These are phyloP conservation scores for Triticum monococcum DNA, from an alignment of 176 grass and related monocot species.

Conservation along the genomic window DNA sequence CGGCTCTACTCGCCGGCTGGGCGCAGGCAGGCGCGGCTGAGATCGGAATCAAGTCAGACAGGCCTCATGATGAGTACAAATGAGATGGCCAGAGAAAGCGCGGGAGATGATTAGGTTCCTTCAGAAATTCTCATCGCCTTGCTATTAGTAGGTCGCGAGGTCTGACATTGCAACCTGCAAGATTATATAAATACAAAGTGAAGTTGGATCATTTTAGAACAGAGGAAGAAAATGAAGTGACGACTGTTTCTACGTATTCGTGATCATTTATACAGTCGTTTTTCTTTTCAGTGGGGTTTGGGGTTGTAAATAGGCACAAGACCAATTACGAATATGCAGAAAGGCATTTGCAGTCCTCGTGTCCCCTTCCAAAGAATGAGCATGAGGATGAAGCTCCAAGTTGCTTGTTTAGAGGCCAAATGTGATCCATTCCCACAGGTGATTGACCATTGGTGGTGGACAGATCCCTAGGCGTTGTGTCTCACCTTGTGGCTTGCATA, in stretches of 20 bases:
- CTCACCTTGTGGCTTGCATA: too few species aligned
- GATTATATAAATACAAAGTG: background rate
- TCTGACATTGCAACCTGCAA: background rate
- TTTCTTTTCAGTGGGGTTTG: too few species aligned
- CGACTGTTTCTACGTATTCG: background rate
- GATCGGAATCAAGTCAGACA: background rate
- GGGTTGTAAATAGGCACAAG: too few species aligned
- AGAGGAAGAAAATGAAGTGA: background rate
- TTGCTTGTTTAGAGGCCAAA: too few species aligned
- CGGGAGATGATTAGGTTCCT: background rate
- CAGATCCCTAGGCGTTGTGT: too few species aligned
- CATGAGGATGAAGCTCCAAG: too few species aligned
- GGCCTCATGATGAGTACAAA: background rate
- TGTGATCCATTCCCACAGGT: too few species aligned
- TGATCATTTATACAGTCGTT: background rate
- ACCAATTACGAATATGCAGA: too few species aligned
- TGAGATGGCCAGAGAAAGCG: background rate
- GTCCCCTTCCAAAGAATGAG: too few species aligned
- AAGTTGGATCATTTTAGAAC: background rate
- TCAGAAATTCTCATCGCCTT: background rate
- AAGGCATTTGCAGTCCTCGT: too few species aligned
- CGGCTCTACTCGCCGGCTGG: constrained; percentile 26
- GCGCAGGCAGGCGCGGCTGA: background rate
- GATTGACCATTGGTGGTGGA: too few species aligned
- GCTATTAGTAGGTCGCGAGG: background rate